Evolutionary conservation across 2,329 filamentous ascomycete genomes (phyloP), one percentile per base, ranked within the genome.

Genomic region (Byssochlamys sp.): DNA sequence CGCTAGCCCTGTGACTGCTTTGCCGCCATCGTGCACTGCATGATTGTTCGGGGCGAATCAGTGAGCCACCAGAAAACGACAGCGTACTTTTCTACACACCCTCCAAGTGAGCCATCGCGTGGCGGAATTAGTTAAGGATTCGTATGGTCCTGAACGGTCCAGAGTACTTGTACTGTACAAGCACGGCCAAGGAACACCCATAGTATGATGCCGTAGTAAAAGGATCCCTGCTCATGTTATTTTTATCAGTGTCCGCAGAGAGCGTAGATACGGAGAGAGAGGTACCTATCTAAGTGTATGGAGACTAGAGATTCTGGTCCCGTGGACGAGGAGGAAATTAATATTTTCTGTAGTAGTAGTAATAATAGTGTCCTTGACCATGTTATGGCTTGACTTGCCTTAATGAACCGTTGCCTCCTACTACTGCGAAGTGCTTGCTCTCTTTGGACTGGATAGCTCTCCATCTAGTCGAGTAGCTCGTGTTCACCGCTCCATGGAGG

Each of bases 401-500:
- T 45, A 45, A 19, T 4, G 39, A 45, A 45, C 39, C 5, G n/a
- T 45, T 45, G 39, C 19, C n/a, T 9, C 39, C 19, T 19, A 7
- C 39, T 45, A 19, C 19, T 19, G 19, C 19, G 19, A n/a, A 45
- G 14, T 45, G n/a, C n/a, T 31, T 45, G 14, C 39, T 45, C 14
- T 19, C 35, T 24, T 51, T 19, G 4, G 49, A 24, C 49, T 11
- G 26, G 26, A 24, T 51, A 26, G 49, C 24, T 26, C 45, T 49
- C 27, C 4, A 26, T 51, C 27, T 51, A 26, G 19, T 25, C 48
- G 24, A 6, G 48, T 25, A 51, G 49, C 24, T 51, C 49, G 49
- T 51, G 49, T 51, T 51, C 49, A 51, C 49, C 49, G 49, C 49
- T 51, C 49, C 49, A 51, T 51, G 25, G 49, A 51, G 49, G 49